These are phyloP conservation scores for Boletus reticulatus DNA, from an alignment of 768 basidiomycete species.

Conservation along the genomic window DNA sequence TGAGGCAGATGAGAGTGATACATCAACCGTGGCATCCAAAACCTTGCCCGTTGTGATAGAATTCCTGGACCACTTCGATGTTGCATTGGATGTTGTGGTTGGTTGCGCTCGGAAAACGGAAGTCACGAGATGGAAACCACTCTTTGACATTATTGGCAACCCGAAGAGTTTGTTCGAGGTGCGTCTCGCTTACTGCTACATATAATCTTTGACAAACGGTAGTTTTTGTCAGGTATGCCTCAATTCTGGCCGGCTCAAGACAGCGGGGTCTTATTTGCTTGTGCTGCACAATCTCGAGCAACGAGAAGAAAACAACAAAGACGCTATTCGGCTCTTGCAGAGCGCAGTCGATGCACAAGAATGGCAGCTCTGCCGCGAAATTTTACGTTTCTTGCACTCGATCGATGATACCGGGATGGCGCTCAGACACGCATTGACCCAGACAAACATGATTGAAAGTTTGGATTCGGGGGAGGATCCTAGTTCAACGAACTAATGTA, in stretches of 20 bases:
- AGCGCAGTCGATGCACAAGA: slow-evolving; percentile 76
- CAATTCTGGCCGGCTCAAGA: slow-evolving; percentile 67
- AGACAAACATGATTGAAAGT: slow-evolving; percentile 40
- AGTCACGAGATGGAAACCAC: slow-evolving; percentile 80
- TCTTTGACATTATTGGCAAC: slow-evolving; percentile 90
- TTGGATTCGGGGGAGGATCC: background rate
- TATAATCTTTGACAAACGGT: background rate
- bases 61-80: slow-evolving; percentile 94
- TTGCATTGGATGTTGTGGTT: slow-evolving; percentile 88
- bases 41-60: slow-evolving; percentile 72
- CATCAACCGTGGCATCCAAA: slow-evolving; percentile 20
- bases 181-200: slow-evolving; percentile 9
- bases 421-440: slow-evolving; percentile 57
- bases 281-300: slow-evolving; percentile 94
- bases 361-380: slow-evolving; percentile 89
- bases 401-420: slow-evolving; percentile 84
- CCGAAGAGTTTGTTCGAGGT: slow-evolving; percentile 93
- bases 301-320: slow-evolving; percentile 69
- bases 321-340: slow-evolving; percentile 78
- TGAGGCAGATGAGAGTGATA: slow-evolving; percentile 28
- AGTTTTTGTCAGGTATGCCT: slow-evolving; percentile 68
- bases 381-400: slow-evolving; percentile 88
- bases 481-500: background rate
- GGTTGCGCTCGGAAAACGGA: slow-evolving; percentile 97
- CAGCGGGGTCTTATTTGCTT: slow-evolving; percentile 89